These are phyloP conservation scores for Podaxis mareebaensis DNA, from an alignment of 768 basidiomycete species.

Conservation along the genomic window DNA sequence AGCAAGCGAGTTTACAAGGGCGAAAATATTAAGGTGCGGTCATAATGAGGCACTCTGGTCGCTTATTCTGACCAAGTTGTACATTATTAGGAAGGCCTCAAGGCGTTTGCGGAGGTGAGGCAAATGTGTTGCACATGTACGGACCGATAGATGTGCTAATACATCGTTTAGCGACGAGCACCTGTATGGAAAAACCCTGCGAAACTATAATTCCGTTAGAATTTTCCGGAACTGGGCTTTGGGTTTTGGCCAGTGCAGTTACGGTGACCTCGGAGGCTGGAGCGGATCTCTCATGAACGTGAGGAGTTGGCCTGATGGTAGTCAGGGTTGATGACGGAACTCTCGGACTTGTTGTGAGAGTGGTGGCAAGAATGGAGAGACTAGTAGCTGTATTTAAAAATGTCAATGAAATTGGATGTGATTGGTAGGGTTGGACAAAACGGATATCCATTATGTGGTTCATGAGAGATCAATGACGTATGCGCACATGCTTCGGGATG, in stretches of 20 bases:
- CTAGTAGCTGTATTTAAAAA: not conserved
- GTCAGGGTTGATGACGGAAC: not conserved
- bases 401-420: not conserved
- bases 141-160: not conserved
- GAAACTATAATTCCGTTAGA: conserved; percentile 18
- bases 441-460: not conserved
- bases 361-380: conserved; percentile 1
- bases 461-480: conserved; percentile 13
- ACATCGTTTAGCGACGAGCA: conserved; percentile 16
- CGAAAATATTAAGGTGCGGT: conserved; percentile 66
- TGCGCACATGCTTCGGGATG: not conserved
- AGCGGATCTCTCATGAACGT: not conserved
- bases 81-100: conserved; percentile 59
- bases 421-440: not conserved
- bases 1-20: conserved; percentile 59
- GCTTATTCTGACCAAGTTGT: conserved; percentile 1
- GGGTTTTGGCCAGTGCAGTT: not conserved
- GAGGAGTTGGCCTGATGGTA: not conserved
- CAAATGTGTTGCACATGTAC: conserved; percentile 4
- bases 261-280: not conserved
- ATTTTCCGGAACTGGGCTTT: conserved; percentile 4
- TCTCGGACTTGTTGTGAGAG: not conserved
- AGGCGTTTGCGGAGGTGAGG: conserved; percentile 66
- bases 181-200: conserved; percentile 21
- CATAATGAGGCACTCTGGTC: not conserved